Conservation (phyloP, 2,329 filamentous ascomycete species). For the Tolypocladium endophyticum region DNA sequence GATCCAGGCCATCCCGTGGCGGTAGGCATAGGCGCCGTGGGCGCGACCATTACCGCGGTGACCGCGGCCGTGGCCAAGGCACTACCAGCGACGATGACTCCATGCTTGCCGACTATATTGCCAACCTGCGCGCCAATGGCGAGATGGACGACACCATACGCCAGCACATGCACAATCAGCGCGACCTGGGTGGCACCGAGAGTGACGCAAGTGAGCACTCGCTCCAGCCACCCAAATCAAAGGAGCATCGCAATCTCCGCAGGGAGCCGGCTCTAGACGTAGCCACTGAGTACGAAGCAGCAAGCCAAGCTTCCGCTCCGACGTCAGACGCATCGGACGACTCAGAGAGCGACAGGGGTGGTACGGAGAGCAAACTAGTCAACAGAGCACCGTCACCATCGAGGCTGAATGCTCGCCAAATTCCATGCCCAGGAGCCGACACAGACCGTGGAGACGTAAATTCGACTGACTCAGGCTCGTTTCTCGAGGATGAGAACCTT, state of each 20-base stretch:
- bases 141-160: slow-evolving; percentile 50
- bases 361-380: not conserved
- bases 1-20: not conserved
- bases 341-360: not conserved
- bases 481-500: not conserved
- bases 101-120: slow-evolving; percentile 59
- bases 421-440: too few species aligned
- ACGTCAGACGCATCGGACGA: not conserved
- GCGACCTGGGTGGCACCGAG: slow-evolving; percentile 17
- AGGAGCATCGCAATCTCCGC: not conserved
- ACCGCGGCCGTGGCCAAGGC: slow-evolving; percentile 1
- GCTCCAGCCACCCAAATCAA: not conserved
- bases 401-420: not conserved
- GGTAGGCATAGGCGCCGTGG: not conserved
- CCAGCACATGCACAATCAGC: slow-evolving; percentile 43
- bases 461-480: not conserved
- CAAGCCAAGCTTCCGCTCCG: not conserved
- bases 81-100: slow-evolving; percentile 36
- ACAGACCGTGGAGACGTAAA: too few species aligned
- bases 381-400: not conserved
- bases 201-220: slow-evolving; percentile 3
- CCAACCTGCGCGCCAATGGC: slow-evolving; percentile 46
- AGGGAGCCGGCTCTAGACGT: not conserved
- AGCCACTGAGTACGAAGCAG: not conserved
- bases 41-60: not conserved